A percentile compares a stretch with the other conserved stretches of the same genome.
Evolutionary conservation across 148 eudicot species (phyloP).

Genomic region (Amaranthus palmeri): DNA sequence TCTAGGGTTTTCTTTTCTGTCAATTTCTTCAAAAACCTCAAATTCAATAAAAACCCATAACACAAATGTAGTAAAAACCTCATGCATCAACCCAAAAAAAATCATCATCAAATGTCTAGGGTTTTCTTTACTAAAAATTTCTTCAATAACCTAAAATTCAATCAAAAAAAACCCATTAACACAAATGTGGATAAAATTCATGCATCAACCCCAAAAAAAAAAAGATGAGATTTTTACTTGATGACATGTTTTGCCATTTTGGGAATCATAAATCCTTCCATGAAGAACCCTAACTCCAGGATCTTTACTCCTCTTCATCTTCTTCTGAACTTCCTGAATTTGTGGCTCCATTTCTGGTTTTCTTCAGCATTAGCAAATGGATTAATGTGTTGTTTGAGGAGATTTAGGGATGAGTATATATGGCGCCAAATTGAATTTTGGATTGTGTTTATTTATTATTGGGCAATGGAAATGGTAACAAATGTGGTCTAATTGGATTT

Average conservation of each 20-base stretch:
- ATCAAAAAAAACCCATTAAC: not conserved
- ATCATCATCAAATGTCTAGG: not conserved
- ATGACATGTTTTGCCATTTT: slow-evolving; percentile 70
- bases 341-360: slow-evolving; percentile 13
- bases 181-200: not conserved
- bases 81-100: not conserved
- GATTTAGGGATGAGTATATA: not conserved
- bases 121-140: not conserved
- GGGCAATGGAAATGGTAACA: not conserved
- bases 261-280: slow-evolving; percentile 48
- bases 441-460: too few relatives aligned
- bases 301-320: slow-evolving; percentile 30
- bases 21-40: too few relatives aligned
- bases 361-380: slow-evolving; percentile 12
- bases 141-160: not conserved
- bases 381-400: slow-evolving; percentile 1
- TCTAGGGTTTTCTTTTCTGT: too few relatives aligned
- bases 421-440: slow-evolving; percentile 11
- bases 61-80: too few relatives aligned
- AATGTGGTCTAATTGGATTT: not conserved
- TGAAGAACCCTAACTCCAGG: slow-evolving; percentile 47
- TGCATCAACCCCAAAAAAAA: not conserved
- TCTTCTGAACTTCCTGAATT: slow-evolving; percentile 14
- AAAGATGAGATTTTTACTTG: slow-evolving; percentile 41
- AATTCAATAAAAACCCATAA: too few relatives aligned